Conservation (phyloP, 2,329 filamentous ascomycete genomes). For the Didymella pomorum region DNA sequence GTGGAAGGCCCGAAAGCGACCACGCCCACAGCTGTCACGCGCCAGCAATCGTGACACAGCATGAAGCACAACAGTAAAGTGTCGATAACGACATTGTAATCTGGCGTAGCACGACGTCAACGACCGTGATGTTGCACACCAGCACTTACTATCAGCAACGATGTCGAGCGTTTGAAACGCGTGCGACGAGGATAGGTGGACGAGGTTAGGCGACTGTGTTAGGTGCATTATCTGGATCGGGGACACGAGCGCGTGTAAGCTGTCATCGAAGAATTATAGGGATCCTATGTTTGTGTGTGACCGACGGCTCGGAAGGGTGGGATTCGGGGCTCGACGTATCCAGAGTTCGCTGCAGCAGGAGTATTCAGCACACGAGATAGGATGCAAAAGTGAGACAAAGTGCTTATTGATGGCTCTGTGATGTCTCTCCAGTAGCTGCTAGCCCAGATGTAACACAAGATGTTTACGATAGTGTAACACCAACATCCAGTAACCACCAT, state of each 20-base stretch:
- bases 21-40: slow-evolving; percentile 5
- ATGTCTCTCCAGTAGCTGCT: background rate
- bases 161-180: background rate
- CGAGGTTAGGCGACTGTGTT: background rate
- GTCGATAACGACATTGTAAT: background rate
- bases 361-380: background rate
- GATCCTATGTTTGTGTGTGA: background rate
- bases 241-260: background rate
- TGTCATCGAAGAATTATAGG: background rate
- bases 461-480: background rate
- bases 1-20: background rate
- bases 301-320: background rate
- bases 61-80: background rate
- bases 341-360: no score
- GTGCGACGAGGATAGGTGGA: background rate
- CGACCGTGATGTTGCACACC: background rate
- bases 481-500: background rate
- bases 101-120: background rate
- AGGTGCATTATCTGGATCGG: background rate
- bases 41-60: background rate
- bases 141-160: no score
- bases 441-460: background rate
- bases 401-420: background rate
- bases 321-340: no score
- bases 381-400: no score